phyloP scores from a whole-genome alignment of 1,139 yeast genomes.

The Sugiyamaella novakii region DNA sequence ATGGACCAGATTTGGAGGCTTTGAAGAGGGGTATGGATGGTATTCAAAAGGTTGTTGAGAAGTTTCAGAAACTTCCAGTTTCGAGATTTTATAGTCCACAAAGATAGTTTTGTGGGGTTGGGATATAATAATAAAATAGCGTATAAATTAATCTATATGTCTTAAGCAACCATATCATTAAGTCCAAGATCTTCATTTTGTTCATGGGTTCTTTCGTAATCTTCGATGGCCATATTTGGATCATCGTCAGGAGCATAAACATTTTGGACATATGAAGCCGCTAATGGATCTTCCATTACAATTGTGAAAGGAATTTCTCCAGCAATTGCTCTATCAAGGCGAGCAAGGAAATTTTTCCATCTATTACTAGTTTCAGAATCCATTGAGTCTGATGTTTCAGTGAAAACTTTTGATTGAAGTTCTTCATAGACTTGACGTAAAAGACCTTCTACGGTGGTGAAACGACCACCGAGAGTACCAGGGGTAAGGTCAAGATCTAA shows the following conservation, averaged over 20 bases:
- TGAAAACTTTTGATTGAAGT: slow-evolving; percentile 79
- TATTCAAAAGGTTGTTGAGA: slow-evolving; percentile 56
- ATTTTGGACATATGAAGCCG: slow-evolving; percentile 93
- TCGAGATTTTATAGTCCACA: slow-evolving; percentile 18
- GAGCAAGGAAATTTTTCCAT: slow-evolving; percentile 80
- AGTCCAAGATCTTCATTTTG: slow-evolving; percentile 94
- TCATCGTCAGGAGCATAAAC: slow-evolving; percentile 97
- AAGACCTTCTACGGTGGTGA: slow-evolving; percentile 94
- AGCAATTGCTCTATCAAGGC: slow-evolving; percentile 75
- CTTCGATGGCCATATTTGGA: slow-evolving; percentile 92
- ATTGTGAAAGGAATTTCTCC: slow-evolving; percentile 86
- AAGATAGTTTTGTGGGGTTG: slow-evolving; percentile 1
- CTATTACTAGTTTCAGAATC: slow-evolving; percentile 69
- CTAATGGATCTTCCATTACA: slow-evolving; percentile 89
- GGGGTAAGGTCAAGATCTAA: slow-evolving; percentile 87
- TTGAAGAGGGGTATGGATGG: slow-evolving; percentile 68
- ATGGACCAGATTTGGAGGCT: slow-evolving; percentile 62
- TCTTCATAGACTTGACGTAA: slow-evolving; percentile 88
- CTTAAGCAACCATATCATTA: slow-evolving; percentile 64
- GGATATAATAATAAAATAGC: not conserved
- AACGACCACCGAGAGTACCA: slow-evolving; percentile 97
- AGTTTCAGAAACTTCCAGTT: slow-evolving; percentile 30
- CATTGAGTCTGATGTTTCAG: slow-evolving; percentile 91
- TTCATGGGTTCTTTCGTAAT: slow-evolving; percentile 78
- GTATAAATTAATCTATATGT: no score